Percentiles rank a stretch among this genome's conserved stretches.
phyloP scores from a whole-genome alignment of 306 rosid genomes.

The Citrullus mucosospermus region DNA sequence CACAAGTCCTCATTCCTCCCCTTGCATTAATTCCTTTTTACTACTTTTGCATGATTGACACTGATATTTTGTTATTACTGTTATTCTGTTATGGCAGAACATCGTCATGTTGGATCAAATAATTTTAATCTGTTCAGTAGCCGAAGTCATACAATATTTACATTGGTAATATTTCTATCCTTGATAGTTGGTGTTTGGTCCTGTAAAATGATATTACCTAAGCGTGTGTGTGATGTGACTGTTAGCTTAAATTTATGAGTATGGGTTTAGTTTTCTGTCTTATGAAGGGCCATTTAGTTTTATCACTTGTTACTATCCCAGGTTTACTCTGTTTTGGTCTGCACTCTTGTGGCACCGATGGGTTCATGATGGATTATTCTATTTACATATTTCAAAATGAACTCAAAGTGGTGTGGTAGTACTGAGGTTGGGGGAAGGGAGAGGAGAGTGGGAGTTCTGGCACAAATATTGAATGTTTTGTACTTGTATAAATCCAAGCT shows the following conservation, averaged over 20 bases:
- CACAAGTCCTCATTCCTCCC: neutral
- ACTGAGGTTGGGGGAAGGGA: neutral
- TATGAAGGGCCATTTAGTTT: neutral
- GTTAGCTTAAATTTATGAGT: neutral
- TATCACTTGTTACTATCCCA: neutral
- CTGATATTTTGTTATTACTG: neutral
- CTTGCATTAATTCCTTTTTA: neutral
- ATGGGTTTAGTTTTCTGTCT: slow-evolving; percentile 1
- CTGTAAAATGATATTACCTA: neutral
- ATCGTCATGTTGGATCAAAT: slow-evolving; percentile 99
- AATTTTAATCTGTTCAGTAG: slow-evolving; percentile 96
- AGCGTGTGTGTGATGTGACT: neutral
- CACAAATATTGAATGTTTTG: neutral
- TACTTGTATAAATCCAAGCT: neutral
- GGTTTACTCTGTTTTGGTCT: neutral
- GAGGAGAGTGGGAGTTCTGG: neutral
- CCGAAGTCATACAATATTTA: slow-evolving; percentile 97
- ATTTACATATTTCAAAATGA: neutral
- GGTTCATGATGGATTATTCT: neutral
- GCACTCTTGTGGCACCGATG: neutral
- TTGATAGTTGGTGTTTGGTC: neutral
- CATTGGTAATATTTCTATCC: slow-evolving; percentile 44
- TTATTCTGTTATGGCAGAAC: slow-evolving; percentile 49
- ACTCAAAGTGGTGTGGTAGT: neutral
- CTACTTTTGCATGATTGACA: neutral